Base-by-base conservation (phyloP, 2,329 filamentous ascomycete genomes). In the Calonectria crousiana region DNA sequence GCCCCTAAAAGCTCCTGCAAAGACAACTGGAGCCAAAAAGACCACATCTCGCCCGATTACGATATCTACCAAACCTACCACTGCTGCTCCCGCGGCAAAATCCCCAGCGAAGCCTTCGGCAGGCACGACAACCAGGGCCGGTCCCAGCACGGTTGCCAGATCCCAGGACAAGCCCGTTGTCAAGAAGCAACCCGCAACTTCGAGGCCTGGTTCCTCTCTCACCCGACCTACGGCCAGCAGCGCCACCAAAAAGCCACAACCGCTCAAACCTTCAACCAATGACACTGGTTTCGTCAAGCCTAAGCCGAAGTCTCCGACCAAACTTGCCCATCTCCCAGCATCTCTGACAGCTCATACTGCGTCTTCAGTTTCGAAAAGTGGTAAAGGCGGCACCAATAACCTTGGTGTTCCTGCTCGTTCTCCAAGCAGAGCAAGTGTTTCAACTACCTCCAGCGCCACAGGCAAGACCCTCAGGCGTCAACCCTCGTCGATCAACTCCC, bases 291-390 rank as follows among this genome's bases (percentile, higher is more conserved):
- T 89, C 74, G 85, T 87, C 34, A 93, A 92, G 80, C 90, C 91
- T 11, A 93, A 92, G 81, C 85, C 89, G 51, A 92, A 91, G 83
- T 95, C 93, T 14, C 92, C 92, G 2, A 95, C 94, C 2, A 90
- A 92, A 70, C 93, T 93, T 13, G 87, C 92, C 67, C 91, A 90
- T 71, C 86, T 95, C 1, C 92, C 93, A 11, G 87, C 93, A 13
- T 92, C 93, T 72, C 86, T 95, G 36, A 93, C 89, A 30, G 92
- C 93, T 8, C 93, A 92, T 38, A 95, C 94, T 4, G 90, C 93
- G 30, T 89, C 94, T 0, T 95, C 92, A 1, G 90, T 90, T 20
- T 92, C 92, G 18, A 95, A 93, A 83, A 87, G 77, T 86, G 20
- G 84, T 36, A 86, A 80, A 74, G 60, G 60, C 6, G 18, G 14